Evolutionary conservation across 2,329 filamentous ascomycete species (phyloP), one percentile per base, ranked within the genome.

Genomic region (Cryphonectria radicalis): DNA sequence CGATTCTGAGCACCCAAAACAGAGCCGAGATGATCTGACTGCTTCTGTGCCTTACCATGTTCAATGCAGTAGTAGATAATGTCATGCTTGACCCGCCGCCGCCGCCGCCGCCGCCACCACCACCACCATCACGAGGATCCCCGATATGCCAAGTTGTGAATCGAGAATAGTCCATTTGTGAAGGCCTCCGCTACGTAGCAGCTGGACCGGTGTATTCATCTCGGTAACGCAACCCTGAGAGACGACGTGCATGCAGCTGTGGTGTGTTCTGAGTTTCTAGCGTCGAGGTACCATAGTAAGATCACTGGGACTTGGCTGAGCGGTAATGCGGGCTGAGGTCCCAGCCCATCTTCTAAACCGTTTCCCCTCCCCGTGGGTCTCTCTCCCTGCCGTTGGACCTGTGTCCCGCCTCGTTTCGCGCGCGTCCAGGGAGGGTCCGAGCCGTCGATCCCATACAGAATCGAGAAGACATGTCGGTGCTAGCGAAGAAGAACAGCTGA

Each of bases 261-360:
- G 55, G 55, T 59, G 55, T 32, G 28, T 19, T 19, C 25, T 59
- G 55, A 35, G 8, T 17, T 35, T 7, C 55, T 59, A 59, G 55
- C 14, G 55, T 19, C 55, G 55, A 28, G 17, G 40, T n/a, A n/a
- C 46, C 46, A n/a, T 50, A 50, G 22, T 64, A 40, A 40, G 42
- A 8, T 64, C 17, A 40, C n/a, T 64, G 37, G 13, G 37, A 42
- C 37, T 28, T 46, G 40, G 19, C 14, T 43, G 42, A 28, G 63
- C 40, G 43, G 63, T 10, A 65, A 53, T 35, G 28, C 42, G 25
- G 63, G 63, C 63, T 65, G 63, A 65, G 63, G 28, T 65, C 35
- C 25, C 63, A 65, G 63, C 63, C 63, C 63, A 37, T 50, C 42
- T 43, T 11, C 17, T 50, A 25, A 35, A 14, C 8, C 8, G 32